These are phyloP conservation scores for Phialophora verrucosa DNA, from an alignment of 2,329 filamentous ascomycete genomes.

Conservation along the genomic window DNA sequence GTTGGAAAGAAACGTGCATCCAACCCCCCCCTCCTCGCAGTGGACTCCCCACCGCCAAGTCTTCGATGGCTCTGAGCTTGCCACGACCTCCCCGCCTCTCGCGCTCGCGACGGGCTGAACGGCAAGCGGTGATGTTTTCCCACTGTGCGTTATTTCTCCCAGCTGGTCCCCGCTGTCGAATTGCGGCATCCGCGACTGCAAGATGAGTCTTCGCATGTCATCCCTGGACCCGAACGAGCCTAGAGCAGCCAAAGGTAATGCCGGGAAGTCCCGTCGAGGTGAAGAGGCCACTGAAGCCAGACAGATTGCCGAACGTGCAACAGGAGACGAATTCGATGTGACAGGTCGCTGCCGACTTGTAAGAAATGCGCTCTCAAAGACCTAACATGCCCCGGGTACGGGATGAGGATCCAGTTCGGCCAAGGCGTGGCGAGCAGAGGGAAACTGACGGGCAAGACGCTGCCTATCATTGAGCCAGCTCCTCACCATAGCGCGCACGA, in stretches of 20 bases:
- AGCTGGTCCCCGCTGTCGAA: background rate
- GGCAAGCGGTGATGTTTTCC: conserved; percentile 1
- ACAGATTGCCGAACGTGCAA: conserved; percentile 47
- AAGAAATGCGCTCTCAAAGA: conserved; percentile 46
- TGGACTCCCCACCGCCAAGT: background rate
- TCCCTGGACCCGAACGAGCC: conserved; percentile 28
- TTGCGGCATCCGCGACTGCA: background rate
- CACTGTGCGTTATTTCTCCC: background rate
- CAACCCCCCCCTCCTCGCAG: background rate
- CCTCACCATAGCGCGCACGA: background rate
- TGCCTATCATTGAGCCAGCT: conserved; percentile 32
- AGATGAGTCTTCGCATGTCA: conserved; percentile 29
- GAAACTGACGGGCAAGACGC: conserved; percentile 28
- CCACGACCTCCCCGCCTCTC: background rate
- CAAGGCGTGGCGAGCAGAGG: conserved; percentile 42
- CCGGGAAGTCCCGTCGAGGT: background rate
- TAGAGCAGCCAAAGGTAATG: conserved; percentile 27
- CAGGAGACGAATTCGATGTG: conserved; percentile 47
- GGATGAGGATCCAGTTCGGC: conserved; percentile 44
- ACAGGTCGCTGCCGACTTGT: conserved; percentile 45
- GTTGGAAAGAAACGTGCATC: background rate
- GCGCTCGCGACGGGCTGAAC: background rate
- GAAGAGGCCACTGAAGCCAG: background rate
- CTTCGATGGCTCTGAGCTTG: background rate
- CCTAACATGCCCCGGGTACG: conserved; percentile 46